Percentiles rank a stretch among this genome's conserved stretches.
These are phyloP conservation scores for Aspergillus sojae DNA, from an alignment of 2,329 filamentous ascomycete species.

Conservation along the genomic window DNA sequence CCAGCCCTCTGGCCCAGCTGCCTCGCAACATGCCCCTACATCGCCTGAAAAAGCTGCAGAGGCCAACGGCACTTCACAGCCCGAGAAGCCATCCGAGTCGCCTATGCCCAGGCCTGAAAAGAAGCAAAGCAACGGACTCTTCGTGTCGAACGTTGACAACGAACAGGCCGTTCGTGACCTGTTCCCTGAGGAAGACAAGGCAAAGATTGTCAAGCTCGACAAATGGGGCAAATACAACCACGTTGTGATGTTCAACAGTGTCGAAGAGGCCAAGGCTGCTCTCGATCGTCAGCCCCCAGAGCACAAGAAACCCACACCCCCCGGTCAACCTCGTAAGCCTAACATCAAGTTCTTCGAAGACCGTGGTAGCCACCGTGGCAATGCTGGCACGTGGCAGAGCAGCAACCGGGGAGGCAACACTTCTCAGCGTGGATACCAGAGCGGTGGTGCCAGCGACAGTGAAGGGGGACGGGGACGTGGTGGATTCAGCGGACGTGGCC, in stretches of 20 bases:
- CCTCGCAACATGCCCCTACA: constrained; percentile 45
- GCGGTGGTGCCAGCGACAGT: constrained; percentile 77
- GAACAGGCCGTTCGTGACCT: constrained; percentile 82
- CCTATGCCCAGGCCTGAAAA: constrained; percentile 62
- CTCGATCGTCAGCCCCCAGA: constrained; percentile 75
- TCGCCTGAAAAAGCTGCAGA: constrained; percentile 54
- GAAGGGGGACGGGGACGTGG: constrained; percentile 62
- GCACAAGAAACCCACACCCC: constrained; percentile 68
- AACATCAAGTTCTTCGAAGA: constrained; percentile 82
- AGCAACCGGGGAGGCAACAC: constrained; percentile 66
- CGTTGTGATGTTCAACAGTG: constrained; percentile 80
- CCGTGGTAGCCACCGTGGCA: constrained; percentile 57
- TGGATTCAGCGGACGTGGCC: constrained; percentile 47
- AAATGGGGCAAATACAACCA: constrained; percentile 70
- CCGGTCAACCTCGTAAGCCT: constrained; percentile 75
- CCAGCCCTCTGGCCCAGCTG: constrained; percentile 40
- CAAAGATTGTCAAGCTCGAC: constrained; percentile 77
- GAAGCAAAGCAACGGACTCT: constrained; percentile 79
- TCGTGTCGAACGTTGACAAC: constrained; percentile 81
- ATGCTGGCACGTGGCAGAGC: constrained; percentile 59
- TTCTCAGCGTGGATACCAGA: constrained; percentile 76
- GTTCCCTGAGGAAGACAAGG: constrained; percentile 78
- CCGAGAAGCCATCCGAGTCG: constrained; percentile 44
- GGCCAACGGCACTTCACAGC: constrained; percentile 55
- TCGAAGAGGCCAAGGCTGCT: constrained; percentile 78